phyloP scores from a whole-genome alignment of 495 filamentous ascomycete species.

The Elaphomyces granulatus region DNA sequence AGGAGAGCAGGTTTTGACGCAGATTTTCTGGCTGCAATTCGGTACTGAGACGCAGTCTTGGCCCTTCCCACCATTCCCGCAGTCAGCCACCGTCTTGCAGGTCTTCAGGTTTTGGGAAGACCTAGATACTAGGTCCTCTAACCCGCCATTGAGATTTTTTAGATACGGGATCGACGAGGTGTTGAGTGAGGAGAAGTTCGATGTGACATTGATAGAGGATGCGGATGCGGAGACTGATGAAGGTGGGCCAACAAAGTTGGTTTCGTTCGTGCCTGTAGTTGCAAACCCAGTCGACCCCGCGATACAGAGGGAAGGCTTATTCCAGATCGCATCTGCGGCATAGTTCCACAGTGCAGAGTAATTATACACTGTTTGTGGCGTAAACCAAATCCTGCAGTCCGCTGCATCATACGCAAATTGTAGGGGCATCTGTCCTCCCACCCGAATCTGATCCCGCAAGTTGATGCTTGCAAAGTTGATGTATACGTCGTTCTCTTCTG shows the following conservation, averaged over 20 bases:
- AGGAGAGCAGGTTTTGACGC: not conserved
- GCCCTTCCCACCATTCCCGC: not conserved
- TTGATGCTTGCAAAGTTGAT: constrained; percentile 21
- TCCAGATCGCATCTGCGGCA: constrained; percentile 17
- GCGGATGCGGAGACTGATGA: not conserved
- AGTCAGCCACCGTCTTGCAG: not conserved
- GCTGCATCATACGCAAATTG: constrained; percentile 40
- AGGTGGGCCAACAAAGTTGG: not conserved
- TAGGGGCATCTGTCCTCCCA: constrained; percentile 24
- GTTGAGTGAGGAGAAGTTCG: not conserved
- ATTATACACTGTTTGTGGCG: constrained; percentile 26
- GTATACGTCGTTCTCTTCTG: constrained; percentile 15
- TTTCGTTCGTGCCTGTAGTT: not conserved
- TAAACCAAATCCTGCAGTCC: constrained; percentile 42
- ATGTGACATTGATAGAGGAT: not conserved
- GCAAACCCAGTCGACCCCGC: not conserved
- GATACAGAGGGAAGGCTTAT: not conserved
- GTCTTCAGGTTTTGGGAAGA: not conserved
- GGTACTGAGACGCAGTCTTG: not conserved
- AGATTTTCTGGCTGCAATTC: not conserved
- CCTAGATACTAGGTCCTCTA: not conserved
- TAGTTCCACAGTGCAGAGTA: constrained; percentile 31
- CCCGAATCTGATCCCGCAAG: constrained; percentile 26
- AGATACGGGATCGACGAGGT: not conserved
- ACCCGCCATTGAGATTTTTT: not conserved